Percentiles rank a stretch among this genome's conserved stretches.
Evolutionary conservation across 148 eudicot genomes (phyloP).

Genomic region (Dysphania ambrosioides): DNA sequence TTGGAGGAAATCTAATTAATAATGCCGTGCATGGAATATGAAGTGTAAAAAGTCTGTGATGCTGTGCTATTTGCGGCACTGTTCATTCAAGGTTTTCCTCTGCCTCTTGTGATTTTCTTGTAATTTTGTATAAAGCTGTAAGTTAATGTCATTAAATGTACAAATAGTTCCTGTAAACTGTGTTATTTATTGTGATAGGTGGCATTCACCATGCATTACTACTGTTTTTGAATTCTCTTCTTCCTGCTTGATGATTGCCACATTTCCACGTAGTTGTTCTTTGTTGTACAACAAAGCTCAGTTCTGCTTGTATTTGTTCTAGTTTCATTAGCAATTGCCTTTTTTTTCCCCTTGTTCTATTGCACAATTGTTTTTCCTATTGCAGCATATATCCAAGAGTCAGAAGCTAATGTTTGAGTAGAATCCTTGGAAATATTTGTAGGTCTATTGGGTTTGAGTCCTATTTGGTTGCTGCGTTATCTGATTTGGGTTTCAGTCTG

Average conservation of each 20-base stretch:
- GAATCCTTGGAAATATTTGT: too few species aligned
- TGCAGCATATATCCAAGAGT: not conserved
- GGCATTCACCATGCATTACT: slow-evolving; percentile 20
- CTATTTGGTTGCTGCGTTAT: too few species aligned
- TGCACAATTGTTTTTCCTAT: not conserved
- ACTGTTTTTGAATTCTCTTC: too few species aligned
- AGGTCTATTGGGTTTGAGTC: too few species aligned
- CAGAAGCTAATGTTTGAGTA: not conserved
- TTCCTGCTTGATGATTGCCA: too few species aligned
- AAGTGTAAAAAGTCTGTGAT: slow-evolving; percentile 6
- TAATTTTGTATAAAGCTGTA: slow-evolving; percentile 38
- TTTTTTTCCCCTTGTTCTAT: not conserved
- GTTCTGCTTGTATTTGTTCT: too few species aligned
- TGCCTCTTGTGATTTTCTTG: slow-evolving; percentile 16
- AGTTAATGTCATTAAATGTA: slow-evolving; percentile 17
- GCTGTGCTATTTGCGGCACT: not conserved
- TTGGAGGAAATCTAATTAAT: slow-evolving; percentile 54
- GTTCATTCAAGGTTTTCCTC: slow-evolving; percentile 4
- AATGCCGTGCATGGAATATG: slow-evolving; percentile 51
- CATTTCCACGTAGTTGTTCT: too few species aligned
- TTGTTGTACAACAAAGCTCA: too few species aligned
- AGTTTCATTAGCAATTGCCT: too few species aligned
- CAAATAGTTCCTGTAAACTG: slow-evolving; percentile 23
- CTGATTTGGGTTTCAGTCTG: too few species aligned
- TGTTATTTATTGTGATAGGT: slow-evolving; percentile 11